Conservation (phyloP, 805 yeast genomes). For the Sugiyamaella qingdaonensis region DNA sequence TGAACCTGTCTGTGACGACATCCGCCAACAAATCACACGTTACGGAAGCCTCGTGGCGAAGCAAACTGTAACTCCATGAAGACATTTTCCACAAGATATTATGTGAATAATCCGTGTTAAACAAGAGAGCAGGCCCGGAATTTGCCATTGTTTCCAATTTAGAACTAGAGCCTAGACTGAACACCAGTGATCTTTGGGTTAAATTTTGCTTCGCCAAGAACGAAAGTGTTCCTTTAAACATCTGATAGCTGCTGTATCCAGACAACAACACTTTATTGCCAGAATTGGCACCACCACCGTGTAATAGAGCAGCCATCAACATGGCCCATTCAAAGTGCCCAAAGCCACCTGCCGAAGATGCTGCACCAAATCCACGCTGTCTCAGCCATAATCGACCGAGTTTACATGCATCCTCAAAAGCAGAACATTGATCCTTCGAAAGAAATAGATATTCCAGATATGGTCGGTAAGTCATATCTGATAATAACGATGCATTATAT, state of each 20-base stretch:
- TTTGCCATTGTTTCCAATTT: conserved; percentile 1
- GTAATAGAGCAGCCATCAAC: conserved; percentile 72
- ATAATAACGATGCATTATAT: conserved; percentile 75
- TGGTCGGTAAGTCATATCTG: conserved; percentile 63
- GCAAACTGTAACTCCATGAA: conserved; percentile 53
- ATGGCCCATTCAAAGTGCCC: conserved; percentile 88
- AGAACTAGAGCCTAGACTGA: conserved; percentile 5
- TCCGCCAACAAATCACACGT: conserved; percentile 70
- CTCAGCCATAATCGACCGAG: conserved; percentile 86
- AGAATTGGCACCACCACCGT: conserved; percentile 69
- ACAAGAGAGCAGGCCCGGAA: conserved; percentile 9
- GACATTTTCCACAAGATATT: conserved; percentile 82
- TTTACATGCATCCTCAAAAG: conserved; percentile 81
- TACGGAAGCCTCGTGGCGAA: conserved; percentile 62
- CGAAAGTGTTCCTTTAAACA: conserved; percentile 82
- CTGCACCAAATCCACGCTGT: conserved; percentile 76
- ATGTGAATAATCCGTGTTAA: conserved; percentile 41
- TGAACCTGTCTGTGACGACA: conserved; percentile 78
- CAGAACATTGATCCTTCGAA: conserved; percentile 68
- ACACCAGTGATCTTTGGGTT: conserved; percentile 25
- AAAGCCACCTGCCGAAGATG: conserved; percentile 69
- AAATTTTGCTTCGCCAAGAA: conserved; percentile 80
- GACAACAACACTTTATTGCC: conserved; percentile 74
- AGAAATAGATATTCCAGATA: conserved; percentile 74
- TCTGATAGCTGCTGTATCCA: conserved; percentile 90